Conservation (phyloP, 2,329 filamentous ascomycete genomes). For the Verticillium tricorpus region DNA sequence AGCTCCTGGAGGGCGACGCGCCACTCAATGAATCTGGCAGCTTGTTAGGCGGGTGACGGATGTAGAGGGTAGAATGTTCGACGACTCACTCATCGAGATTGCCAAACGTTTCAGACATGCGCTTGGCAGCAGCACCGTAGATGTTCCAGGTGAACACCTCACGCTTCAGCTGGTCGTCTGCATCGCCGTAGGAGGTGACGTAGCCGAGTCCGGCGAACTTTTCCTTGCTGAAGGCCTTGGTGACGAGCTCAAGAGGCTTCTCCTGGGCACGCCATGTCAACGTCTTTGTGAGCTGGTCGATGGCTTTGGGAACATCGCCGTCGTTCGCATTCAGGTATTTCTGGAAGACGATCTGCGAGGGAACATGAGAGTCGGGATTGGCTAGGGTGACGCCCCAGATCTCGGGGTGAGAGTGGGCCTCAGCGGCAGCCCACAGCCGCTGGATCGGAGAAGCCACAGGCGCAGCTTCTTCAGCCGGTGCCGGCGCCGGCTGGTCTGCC, state of each 20-base stretch:
- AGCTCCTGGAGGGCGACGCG: conserved; percentile 87
- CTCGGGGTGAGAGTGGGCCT: conserved; percentile 61
- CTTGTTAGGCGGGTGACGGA: neutral
- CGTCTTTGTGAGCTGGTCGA: conserved; percentile 73
- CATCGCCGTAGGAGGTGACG: conserved; percentile 63
- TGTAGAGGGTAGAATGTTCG: neutral
- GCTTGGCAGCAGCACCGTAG: conserved; percentile 79
- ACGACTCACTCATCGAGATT: conserved; percentile 69
- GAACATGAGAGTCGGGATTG: conserved; percentile 53
- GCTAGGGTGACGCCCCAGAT: conserved; percentile 80
- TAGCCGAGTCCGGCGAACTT: conserved; percentile 81
- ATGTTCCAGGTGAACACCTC: conserved; percentile 85
- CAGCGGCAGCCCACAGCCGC: conserved; percentile 49
- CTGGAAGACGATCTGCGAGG: conserved; percentile 79
- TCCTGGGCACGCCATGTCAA: conserved; percentile 78
- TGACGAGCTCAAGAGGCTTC: conserved; percentile 63
- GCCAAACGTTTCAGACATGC: conserved; percentile 78
- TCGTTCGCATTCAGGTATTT: conserved; percentile 93
- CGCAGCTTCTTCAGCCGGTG: conserved; percentile 17
- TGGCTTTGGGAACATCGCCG: conserved; percentile 67
- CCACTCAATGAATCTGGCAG: conserved; percentile 76
- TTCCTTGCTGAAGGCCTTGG: conserved; percentile 56
- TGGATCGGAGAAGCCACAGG: conserved; percentile 52
- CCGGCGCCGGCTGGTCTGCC: conserved; percentile 1
- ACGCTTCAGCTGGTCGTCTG: conserved; percentile 40